Base-by-base conservation (phyloP, 2,329 filamentous ascomycete genomes). In the Phyllachora maydis region DNA sequence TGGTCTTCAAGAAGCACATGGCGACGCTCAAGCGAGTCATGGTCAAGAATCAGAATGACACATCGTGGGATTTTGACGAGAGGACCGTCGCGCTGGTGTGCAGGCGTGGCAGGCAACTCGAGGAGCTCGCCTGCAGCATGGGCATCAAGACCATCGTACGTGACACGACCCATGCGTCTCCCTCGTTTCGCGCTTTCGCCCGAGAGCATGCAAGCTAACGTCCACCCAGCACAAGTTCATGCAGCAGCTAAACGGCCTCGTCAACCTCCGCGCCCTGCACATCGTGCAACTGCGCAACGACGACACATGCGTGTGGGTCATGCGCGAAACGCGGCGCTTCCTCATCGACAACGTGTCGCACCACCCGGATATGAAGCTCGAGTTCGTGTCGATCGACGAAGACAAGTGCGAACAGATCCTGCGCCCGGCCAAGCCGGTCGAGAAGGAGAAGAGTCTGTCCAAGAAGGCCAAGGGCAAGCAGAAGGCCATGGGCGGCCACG, bases 1-100 rank as follows among this genome's bases (percentile, higher is more conserved):
- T 58, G 10, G 56, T 63, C 1, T 48, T 75, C 14, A 58, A 54
- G 38, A 69, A 59, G 42, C 69, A 74, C 35, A 49, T 64, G 26
- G 34, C 36, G 8, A 56, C 49, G 1, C 41, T 75, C 11, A 57
- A 52, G 36, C 49, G 59, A 8, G 40, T 75, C 11, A 60, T 70
- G 52, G 59, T 74, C 32, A 62, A 64, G 35, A 67, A 72, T 32
- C 52, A 65, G 23, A 37, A 44, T 11, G 51, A 54, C 21, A 38
- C 43, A 5, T 43, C 46, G 5, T 75, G 69, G 69, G 65, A 70
- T 35, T 33, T 57, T 4, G 55, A 70, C 26, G 49, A 57, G 21
- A 63, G 59, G 38, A 54, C 59, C 1, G 52, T 62, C 26, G 42
- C 55, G 25, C 41, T 66, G n/a, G 47, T 70, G 4, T 65, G 62